Conservation (phyloP, 352 stramenopile genomes). For the Lagenidium giganteum region DNA sequence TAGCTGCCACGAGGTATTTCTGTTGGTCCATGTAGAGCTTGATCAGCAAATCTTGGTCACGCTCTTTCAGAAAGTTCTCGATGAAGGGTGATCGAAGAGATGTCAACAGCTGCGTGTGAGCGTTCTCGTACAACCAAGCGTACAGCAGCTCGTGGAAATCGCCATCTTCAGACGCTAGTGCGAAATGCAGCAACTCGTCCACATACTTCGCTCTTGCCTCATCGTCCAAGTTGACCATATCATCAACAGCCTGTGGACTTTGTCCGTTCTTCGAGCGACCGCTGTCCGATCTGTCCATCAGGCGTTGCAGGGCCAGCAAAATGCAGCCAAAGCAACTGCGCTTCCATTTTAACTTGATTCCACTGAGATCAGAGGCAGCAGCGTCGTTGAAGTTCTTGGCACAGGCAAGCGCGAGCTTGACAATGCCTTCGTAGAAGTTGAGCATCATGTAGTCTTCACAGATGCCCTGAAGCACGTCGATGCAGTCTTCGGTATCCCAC, state of each 20-base stretch:
- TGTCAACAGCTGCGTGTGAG: constrained; percentile 35
- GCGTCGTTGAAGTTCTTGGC: constrained; percentile 64
- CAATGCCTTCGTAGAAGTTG: constrained; percentile 64
- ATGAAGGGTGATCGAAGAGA: constrained; percentile 55
- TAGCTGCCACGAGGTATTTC: constrained; percentile 63
- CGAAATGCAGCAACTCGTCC: constrained; percentile 55
- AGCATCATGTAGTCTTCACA: constrained; percentile 62
- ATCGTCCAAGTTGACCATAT: constrained; percentile 56
- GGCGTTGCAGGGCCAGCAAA: constrained; percentile 40
- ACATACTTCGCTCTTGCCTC: constrained; percentile 54
- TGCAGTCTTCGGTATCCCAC: constrained; percentile 62
- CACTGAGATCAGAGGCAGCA: constrained; percentile 38
- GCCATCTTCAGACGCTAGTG: constrained; percentile 47
- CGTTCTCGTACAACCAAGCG: constrained; percentile 64
- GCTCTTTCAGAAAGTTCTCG: constrained; percentile 64
- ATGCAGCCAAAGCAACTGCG: constrained; percentile 60
- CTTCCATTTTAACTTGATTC: constrained; percentile 49
- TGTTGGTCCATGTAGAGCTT: constrained; percentile 77
- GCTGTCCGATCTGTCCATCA: constrained; percentile 22
- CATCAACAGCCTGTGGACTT: constrained; percentile 50
- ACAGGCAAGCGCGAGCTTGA: constrained; percentile 62
- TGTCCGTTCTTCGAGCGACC: no score
- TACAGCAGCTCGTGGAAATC: constrained; percentile 66
- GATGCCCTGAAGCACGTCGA: constrained; percentile 57
- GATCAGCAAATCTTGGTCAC: constrained; percentile 68